Evolutionary conservation across 352 stramenopile species (phyloP).

Genomic region (Saprolegnia diclina): DNA sequence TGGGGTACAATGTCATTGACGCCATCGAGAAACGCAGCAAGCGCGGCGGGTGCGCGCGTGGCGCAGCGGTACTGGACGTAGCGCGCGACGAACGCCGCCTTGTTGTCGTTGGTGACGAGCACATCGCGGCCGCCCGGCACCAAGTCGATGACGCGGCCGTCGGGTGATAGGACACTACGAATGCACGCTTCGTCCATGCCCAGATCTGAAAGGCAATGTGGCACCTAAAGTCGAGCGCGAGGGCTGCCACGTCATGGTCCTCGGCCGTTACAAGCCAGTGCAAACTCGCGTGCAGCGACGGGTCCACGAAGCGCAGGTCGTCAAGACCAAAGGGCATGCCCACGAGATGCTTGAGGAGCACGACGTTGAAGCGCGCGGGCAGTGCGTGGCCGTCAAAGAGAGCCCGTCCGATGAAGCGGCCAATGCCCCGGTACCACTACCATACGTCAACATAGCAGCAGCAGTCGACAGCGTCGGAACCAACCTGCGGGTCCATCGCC

Average conservation of each 20-base stretch:
- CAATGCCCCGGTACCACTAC: slow-evolving; percentile 54
- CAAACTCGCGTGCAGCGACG: slow-evolving; percentile 71
- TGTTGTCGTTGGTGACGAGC: slow-evolving; percentile 94
- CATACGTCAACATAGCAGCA: neutral
- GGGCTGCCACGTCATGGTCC: neutral
- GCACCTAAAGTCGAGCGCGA: neutral
- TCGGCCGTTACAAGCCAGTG: slow-evolving; percentile 40
- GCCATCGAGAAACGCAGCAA: slow-evolving; percentile 81
- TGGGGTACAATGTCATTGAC: slow-evolving; percentile 97
- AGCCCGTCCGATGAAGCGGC: slow-evolving; percentile 54
- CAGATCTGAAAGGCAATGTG: no score
- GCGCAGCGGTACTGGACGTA: slow-evolving; percentile 95
- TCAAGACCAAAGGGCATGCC: slow-evolving; percentile 76
- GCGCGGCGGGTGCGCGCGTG: slow-evolving; percentile 84
- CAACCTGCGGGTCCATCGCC: slow-evolving; percentile 58
- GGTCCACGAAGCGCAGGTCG: slow-evolving; percentile 71
- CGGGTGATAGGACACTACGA: neutral
- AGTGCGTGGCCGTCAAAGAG: slow-evolving; percentile 68
- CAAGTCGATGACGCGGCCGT: slow-evolving; percentile 58
- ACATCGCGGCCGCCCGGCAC: slow-evolving; percentile 83
- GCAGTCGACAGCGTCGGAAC: neutral
- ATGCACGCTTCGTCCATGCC: no score
- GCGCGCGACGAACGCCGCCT: slow-evolving; percentile 89
- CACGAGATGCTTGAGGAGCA: slow-evolving; percentile 73
- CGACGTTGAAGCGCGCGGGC: slow-evolving; percentile 57